phyloP scores from a whole-genome alignment of 139 green algal species.

The Eudorina sp. region DNA sequence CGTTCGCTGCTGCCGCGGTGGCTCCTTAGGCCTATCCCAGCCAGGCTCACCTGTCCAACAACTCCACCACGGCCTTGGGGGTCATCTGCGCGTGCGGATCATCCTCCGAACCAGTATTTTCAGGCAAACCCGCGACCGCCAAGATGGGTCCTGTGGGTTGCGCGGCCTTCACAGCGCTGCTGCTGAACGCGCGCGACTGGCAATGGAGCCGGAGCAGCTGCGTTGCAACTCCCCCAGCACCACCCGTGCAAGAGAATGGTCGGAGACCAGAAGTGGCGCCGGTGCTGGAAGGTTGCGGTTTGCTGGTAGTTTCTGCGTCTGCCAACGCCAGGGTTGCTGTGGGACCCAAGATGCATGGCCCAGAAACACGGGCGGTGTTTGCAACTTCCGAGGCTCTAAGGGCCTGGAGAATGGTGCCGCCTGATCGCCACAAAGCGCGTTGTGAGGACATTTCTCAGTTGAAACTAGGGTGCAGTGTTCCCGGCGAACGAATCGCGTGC shows the following conservation, averaged over 20 bases:
- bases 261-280: neutral
- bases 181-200: neutral
- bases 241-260: neutral
- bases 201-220: neutral
- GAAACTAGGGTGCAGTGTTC: too few relatives aligned
- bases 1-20: neutral
- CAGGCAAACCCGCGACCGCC: neutral
- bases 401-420: neutral
- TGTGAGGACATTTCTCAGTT: too few relatives aligned
- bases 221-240: neutral
- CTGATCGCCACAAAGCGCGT: neutral
- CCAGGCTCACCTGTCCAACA: constrained; percentile 48
- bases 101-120: neutral
- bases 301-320: neutral
- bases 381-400: neutral
- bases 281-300: neutral
- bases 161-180: neutral
- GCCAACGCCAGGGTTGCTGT: neutral
- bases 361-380: too few relatives aligned
- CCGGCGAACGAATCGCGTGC: too few relatives aligned
- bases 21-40: neutral
- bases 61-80: constrained; percentile 59
- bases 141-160: constrained; percentile 5
- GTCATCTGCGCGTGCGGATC: constrained; percentile 48
- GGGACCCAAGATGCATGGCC: neutral